Evolutionary conservation across 106 monocot genomes (phyloP).

Genomic region (Dendrobium huoshanense): DNA sequence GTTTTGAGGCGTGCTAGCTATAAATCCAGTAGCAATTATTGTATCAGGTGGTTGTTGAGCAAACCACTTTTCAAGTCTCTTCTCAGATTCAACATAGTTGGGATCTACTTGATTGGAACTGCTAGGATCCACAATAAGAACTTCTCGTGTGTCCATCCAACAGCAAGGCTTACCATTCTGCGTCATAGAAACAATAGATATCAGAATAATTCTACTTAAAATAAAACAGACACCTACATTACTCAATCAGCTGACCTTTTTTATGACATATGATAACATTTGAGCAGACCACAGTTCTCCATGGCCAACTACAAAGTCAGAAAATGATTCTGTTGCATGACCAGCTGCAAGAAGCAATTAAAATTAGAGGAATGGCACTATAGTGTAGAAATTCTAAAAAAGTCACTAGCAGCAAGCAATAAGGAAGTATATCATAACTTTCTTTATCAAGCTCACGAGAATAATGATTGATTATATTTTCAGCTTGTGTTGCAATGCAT

Average conservation of each 20-base stretch:
- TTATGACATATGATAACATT: constrained; percentile 76
- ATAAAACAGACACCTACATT: neutral
- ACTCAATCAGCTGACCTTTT: constrained; percentile 45
- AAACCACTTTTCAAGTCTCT: constrained; percentile 82
- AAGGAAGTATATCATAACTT: too few relatives aligned
- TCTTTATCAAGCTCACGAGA: too few relatives aligned
- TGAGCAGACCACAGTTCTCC: constrained; percentile 99
- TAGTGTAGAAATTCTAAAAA: neutral
- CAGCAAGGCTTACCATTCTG: constrained; percentile 76
- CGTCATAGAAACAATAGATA: constrained; percentile 15
- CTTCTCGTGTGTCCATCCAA: constrained; percentile 97
- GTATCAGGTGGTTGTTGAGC: constrained; percentile 34
- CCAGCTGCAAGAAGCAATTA: constrained; percentile 56
- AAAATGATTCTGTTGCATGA: constrained; percentile 97
- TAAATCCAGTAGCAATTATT: constrained; percentile 96
- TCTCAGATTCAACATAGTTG: constrained; percentile 76
- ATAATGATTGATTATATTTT: too few relatives aligned
- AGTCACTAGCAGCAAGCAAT: too few relatives aligned
- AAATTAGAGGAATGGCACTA: neutral
- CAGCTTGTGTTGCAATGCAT: too few relatives aligned
- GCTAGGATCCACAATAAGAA: constrained; percentile 83
- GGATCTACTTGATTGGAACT: constrained; percentile 95
- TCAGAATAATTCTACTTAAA: neutral
- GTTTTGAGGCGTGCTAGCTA: constrained; percentile 88
- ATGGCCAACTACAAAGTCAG: constrained; percentile 98